Evolutionary conservation across 2,329 filamentous ascomycete genomes (phyloP).

Genomic region (Bisporella sp.): DNA sequence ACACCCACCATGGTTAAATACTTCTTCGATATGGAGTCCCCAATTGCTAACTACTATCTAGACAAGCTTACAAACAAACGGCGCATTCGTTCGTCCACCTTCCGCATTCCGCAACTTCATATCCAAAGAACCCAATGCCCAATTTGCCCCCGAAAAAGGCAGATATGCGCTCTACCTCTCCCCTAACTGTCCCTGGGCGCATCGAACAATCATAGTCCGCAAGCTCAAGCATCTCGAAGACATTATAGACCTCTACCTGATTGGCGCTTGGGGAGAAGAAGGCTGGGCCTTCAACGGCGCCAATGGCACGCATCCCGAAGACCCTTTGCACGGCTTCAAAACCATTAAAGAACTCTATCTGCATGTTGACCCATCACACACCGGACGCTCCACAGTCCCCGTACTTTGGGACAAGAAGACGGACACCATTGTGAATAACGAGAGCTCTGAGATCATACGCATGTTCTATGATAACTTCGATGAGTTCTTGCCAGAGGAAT

Average conservation of each 20-base stretch:
- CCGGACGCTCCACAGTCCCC: slow-evolving; percentile 60
- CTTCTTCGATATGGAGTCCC: too few species aligned
- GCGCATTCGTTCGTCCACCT: background rate
- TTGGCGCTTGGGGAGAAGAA: background rate
- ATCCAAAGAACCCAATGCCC: background rate
- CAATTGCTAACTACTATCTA: too few species aligned
- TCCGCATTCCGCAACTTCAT: background rate
- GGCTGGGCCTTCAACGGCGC: background rate
- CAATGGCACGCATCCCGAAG: background rate
- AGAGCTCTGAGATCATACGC: slow-evolving; percentile 72
- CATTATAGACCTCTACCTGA: slow-evolving; percentile 43
- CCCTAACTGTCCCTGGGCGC: slow-evolving; percentile 58
- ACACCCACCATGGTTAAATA: too few species aligned
- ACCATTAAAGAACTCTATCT: slow-evolving; percentile 45
- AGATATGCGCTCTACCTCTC: slow-evolving; percentile 21
- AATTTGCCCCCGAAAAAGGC: background rate
- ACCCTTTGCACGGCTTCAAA: background rate
- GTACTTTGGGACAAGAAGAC: slow-evolving; percentile 56
- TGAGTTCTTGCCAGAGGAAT: slow-evolving; percentile 41
- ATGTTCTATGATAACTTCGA: slow-evolving; percentile 77
- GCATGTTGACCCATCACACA: slow-evolving; percentile 53
- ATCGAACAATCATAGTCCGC: slow-evolving; percentile 77
- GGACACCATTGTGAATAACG: slow-evolving; percentile 68
- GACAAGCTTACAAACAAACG: background rate
- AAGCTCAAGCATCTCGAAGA: slow-evolving; percentile 89